These are phyloP conservation scores for Aspergillus conjunctus DNA, from an alignment of 495 filamentous ascomycete species.

Conservation along the genomic window DNA sequence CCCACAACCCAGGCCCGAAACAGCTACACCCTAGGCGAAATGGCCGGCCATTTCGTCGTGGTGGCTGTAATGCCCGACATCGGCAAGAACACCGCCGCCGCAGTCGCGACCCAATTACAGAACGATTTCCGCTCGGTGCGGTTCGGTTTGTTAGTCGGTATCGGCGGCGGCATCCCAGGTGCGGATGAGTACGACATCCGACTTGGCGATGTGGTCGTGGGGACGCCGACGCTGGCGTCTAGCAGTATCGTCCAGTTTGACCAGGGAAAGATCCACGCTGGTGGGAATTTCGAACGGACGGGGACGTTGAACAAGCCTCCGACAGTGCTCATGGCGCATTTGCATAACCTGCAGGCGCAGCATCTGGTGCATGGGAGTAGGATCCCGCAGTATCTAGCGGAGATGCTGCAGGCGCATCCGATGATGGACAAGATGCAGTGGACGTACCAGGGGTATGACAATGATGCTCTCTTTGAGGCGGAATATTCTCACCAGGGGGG, in stretches of 20 bases:
- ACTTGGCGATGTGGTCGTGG: conserved; percentile 10
- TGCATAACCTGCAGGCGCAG: conserved; percentile 26
- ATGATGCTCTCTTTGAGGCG: conserved; percentile 16
- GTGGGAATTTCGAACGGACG: conserved; percentile 26
- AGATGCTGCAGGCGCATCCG: conserved; percentile 8
- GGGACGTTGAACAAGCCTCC: conserved; percentile 35
- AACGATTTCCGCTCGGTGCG: conserved; percentile 1
- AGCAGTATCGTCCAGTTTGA: conserved; percentile 5
- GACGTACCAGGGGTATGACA: conserved; percentile 10
- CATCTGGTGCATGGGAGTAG: conserved; percentile 15
- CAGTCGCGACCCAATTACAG: neutral
- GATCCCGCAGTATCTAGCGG: conserved; percentile 12
- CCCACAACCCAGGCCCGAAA: conserved; percentile 1
- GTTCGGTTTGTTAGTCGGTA: conserved; percentile 4
- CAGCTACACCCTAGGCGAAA: conserved; percentile 7
- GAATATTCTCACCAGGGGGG: conserved; percentile 6
- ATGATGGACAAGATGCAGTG: conserved; percentile 7
- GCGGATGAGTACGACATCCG: conserved; percentile 1
- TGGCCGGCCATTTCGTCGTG: conserved; percentile 1
- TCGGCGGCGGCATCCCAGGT: conserved; percentile 1
- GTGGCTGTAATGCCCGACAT: neutral
- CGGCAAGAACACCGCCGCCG: neutral
- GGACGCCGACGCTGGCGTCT: neutral
- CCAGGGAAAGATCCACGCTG: neutral
- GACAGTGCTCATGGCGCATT: conserved; percentile 24